phyloP scores from a whole-genome alignment of 169 alveolate genomes.

The Plasmodium inui region DNA sequence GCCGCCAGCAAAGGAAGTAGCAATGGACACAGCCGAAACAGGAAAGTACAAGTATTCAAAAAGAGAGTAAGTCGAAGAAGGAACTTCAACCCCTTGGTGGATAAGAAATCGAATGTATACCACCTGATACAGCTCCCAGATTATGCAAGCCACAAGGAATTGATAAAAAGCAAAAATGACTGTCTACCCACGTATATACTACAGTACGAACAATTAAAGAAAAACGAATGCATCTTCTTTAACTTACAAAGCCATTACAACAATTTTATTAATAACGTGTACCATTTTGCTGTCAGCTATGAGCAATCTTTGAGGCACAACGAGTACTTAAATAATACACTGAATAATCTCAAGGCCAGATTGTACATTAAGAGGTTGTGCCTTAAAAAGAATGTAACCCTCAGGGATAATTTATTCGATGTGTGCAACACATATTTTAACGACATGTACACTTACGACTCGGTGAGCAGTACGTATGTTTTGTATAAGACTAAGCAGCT shows the following conservation, averaged over 20 bases:
- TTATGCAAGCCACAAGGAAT: conserved; percentile 52
- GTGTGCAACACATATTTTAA: conserved; percentile 53
- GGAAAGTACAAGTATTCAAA: conserved; percentile 20
- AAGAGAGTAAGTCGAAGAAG: conserved; percentile 17
- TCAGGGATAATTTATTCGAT: conserved; percentile 27
- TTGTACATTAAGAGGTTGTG: conserved; percentile 29
- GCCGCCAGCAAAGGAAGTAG: background rate
- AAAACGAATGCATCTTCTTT: conserved; percentile 60
- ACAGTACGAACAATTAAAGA: conserved; percentile 60
- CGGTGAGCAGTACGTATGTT: conserved; percentile 18
- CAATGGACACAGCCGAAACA: background rate
- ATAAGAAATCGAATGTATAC: conserved; percentile 3
- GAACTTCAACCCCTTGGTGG: conserved; percentile 8
- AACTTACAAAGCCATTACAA: conserved; percentile 63
- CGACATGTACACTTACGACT: conserved; percentile 42
- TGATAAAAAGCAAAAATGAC: conserved; percentile 38
- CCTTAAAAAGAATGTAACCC: conserved; percentile 31
- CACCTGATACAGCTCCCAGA: conserved; percentile 55
- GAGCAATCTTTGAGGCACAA: conserved; percentile 62
- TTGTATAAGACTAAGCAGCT: background rate
- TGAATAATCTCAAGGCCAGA: conserved; percentile 33
- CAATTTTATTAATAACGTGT: conserved; percentile 49
- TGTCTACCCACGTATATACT: conserved; percentile 48
- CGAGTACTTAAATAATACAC: conserved; percentile 34
- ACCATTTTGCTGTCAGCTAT: conserved; percentile 59